These are phyloP conservation scores for Tremella mesenterica DNA, from an alignment of 768 basidiomycete genomes.

Conservation along the genomic window DNA sequence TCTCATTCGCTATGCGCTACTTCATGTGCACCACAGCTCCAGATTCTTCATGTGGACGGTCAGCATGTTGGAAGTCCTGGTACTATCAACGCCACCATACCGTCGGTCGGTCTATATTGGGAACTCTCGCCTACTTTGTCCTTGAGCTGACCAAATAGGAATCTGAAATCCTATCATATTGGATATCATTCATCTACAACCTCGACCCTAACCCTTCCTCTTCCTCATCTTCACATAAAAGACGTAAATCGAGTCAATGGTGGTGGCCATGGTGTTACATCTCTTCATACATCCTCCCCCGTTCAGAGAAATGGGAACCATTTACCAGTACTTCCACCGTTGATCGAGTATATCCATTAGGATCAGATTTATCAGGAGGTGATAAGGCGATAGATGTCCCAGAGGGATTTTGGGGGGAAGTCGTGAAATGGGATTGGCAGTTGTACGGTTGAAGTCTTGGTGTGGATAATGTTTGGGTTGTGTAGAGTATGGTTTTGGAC, in stretches of 20 bases:
- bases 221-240: too few species aligned
- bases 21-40: too few species aligned
- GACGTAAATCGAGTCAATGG: not conserved
- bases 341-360: not conserved
- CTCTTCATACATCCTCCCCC: not conserved
- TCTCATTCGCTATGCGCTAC: too few species aligned
- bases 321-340: slow-evolving; percentile 8
- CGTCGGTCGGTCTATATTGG: slow-evolving; percentile 18
- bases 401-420: slow-evolving; percentile 25
- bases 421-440: slow-evolving; percentile 34
- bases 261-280: not conserved
- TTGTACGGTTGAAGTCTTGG: slow-evolving; percentile 27
- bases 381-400: slow-evolving; percentile 9
- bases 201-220: slow-evolving; percentile 23
- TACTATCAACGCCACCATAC: slow-evolving; percentile 31
- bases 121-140: not conserved
- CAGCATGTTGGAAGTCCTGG: not conserved
- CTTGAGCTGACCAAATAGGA: slow-evolving; percentile 11
- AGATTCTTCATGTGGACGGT: too few species aligned
- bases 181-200: slow-evolving; percentile 28
- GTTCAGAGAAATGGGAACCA: not conserved
- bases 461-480: too few species aligned
- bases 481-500: too few species aligned
- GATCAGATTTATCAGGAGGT: slow-evolving; percentile 18
- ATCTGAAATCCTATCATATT: slow-evolving; percentile 9